Evolutionary conservation across 139 green algal genomes (phyloP).

Genomic region (Coccomyxa sp.): DNA sequence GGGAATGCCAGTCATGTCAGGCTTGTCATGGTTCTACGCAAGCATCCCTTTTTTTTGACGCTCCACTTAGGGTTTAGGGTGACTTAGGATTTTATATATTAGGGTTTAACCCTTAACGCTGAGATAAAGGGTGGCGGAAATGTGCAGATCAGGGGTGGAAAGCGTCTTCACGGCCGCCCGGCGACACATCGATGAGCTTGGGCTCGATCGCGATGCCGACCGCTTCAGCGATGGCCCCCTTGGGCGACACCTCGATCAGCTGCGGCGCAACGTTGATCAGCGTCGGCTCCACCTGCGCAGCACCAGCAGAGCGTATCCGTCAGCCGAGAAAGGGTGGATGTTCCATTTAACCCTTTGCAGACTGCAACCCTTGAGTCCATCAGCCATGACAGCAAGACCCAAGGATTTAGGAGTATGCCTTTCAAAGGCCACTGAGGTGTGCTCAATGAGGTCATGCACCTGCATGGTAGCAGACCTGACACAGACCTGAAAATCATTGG

Average conservation of each 20-base stretch:
- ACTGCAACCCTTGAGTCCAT: neutral
- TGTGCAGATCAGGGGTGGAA: neutral
- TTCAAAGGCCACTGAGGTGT: neutral
- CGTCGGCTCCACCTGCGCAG: neutral
- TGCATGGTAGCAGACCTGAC: neutral
- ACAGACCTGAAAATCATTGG: no score
- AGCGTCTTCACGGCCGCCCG: neutral
- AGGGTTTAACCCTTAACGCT: no score
- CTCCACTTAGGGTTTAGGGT: no score
- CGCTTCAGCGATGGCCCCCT: neutral
- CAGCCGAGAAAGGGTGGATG: neutral
- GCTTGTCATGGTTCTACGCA: no score
- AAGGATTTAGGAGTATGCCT: neutral
- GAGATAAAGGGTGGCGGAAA: no score
- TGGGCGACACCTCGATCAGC: neutral
- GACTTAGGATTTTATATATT: no score
- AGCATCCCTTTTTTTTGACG: no score
- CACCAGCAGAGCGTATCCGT: neutral
- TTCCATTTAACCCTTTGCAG: neutral
- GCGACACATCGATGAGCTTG: neutral
- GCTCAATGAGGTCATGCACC: neutral
- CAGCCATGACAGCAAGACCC: neutral
- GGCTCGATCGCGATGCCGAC: neutral
- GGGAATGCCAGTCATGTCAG: no score
- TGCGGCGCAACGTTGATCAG: conserved; percentile 1